A percentile compares a stretch with the other conserved stretches of the same genome.
Conservation (phyloP, 2,329 filamentous ascomycete genomes). For the Clonostachys rosea region DNA sequence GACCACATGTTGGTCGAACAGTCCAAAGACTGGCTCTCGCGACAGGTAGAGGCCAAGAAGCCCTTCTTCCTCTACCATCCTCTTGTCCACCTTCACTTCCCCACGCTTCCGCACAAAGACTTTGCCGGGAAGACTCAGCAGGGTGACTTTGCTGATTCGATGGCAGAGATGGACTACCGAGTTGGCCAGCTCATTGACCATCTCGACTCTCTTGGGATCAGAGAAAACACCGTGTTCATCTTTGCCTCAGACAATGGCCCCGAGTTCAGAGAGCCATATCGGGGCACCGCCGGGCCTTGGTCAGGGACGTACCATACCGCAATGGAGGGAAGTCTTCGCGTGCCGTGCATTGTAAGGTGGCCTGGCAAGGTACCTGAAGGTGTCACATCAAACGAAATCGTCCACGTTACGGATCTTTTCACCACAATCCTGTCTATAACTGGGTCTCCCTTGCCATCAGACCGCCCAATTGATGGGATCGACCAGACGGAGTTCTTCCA, state of each 20-base stretch:
- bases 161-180: conserved; percentile 24
- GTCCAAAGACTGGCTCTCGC: conserved; percentile 21
- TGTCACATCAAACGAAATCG: conserved; percentile 18
- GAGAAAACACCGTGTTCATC: conserved; percentile 23
- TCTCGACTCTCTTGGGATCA: conserved; percentile 15
- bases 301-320: conserved; percentile 26
- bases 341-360: conserved; percentile 27
- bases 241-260: conserved; percentile 28
- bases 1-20: conserved; percentile 22
- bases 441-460: conserved; percentile 7
- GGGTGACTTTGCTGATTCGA: conserved; percentile 23
- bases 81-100: conserved; percentile 24
- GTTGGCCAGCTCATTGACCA: conserved; percentile 23
- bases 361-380: conserved; percentile 17
- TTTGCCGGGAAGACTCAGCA: conserved; percentile 18
- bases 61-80: conserved; percentile 25
- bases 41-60: conserved; percentile 11
- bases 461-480: conserved; percentile 22
- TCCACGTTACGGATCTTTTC: conserved; percentile 25
- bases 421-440: conserved; percentile 19
- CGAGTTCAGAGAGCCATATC: conserved; percentile 22
- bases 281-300: conserved; percentile 24
- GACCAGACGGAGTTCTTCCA: conserved; percentile 18
- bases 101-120: conserved; percentile 19
- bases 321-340: conserved; percentile 26